A percentile compares a stretch with the other conserved stretches of the same genome.
Conservation (phyloP, 306 rosid species). For the Oemleria cerasiformis region DNA sequence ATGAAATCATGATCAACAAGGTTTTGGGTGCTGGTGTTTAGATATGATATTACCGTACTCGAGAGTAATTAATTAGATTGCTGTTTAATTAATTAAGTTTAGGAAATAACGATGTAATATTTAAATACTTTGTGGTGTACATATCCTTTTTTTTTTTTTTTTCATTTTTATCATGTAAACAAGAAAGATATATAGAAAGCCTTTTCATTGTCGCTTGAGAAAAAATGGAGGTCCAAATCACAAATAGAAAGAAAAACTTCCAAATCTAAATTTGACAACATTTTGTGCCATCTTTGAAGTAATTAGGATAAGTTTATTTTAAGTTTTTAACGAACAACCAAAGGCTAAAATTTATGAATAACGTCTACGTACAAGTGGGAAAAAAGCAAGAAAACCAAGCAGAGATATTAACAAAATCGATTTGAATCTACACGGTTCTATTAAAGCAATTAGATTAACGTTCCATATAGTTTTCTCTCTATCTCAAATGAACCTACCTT, state of each 20-base stretch:
- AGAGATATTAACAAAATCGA: too few relatives aligned
- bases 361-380: too few relatives aligned
- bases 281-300: neutral
- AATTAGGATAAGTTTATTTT: neutral
- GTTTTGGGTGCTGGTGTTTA: neutral
- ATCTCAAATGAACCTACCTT: too few relatives aligned
- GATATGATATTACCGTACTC: neutral
- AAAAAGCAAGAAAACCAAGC: too few relatives aligned
- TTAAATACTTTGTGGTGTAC: constrained; percentile 1
- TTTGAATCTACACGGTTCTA: too few relatives aligned
- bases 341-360: too few relatives aligned
- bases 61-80: neutral
- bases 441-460: too few relatives aligned
- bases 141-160: neutral
- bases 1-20: neutral
- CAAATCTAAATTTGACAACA: neutral
- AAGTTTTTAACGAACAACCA: neutral
- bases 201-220: neutral
- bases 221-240: neutral
- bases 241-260: neutral
- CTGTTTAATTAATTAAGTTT: neutral
- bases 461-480: too few relatives aligned
- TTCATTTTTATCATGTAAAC: neutral
- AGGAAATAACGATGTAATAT: constrained; percentile 15
- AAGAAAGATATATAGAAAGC: neutral